These are phyloP conservation scores for Austroboletus festivus DNA, from an alignment of 768 basidiomycete genomes.

Conservation along the genomic window DNA sequence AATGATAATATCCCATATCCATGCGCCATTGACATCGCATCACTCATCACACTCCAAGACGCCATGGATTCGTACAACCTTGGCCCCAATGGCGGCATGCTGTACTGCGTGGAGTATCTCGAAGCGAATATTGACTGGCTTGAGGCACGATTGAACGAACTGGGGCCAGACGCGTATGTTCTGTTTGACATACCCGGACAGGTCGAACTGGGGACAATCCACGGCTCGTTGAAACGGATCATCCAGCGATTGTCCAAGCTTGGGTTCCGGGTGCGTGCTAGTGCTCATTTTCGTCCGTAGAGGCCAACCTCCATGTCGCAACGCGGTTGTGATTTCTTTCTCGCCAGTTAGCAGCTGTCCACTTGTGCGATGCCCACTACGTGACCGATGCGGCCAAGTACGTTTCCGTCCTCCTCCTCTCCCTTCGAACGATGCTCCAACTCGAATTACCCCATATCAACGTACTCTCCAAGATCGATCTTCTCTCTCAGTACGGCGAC, in stretches of 20 bases:
- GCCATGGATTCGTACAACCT: slow-evolving; percentile 82
- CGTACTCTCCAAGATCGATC: slow-evolving; percentile 92
- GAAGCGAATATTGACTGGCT: slow-evolving; percentile 94
- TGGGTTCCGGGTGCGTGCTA: slow-evolving; percentile 76
- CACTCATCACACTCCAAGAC: slow-evolving; percentile 81
- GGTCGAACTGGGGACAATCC: slow-evolving; percentile 96
- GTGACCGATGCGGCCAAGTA: slow-evolving; percentile 96
- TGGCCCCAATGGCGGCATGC: slow-evolving; percentile 94
- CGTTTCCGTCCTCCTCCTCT: slow-evolving; percentile 86
- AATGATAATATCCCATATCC: slow-evolving; percentile 89
- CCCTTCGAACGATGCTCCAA: slow-evolving; percentile 96
- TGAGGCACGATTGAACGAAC: slow-evolving; percentile 58
- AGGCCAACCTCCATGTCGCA: too few species aligned
- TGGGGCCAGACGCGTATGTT: slow-evolving; percentile 77
- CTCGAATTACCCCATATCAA: slow-evolving; percentile 98
- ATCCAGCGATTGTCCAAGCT: slow-evolving; percentile 65
- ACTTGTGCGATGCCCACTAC: slow-evolving; percentile 96
- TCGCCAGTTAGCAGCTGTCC: slow-evolving; percentile 82
- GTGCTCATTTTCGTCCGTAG: too few species aligned
- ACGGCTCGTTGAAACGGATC: slow-evolving; percentile 82
- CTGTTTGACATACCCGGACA: slow-evolving; percentile 97
- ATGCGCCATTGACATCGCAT: slow-evolving; percentile 80
- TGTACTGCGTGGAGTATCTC: slow-evolving; percentile 96
- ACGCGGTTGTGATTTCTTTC: background rate
- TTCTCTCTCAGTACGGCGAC: slow-evolving; percentile 87